A percentile compares a stretch with the other conserved stretches of the same genome.
Evolutionary conservation across 2,329 filamentous ascomycete species (phyloP).

Genomic region (Akanthomyces lecanii): DNA sequence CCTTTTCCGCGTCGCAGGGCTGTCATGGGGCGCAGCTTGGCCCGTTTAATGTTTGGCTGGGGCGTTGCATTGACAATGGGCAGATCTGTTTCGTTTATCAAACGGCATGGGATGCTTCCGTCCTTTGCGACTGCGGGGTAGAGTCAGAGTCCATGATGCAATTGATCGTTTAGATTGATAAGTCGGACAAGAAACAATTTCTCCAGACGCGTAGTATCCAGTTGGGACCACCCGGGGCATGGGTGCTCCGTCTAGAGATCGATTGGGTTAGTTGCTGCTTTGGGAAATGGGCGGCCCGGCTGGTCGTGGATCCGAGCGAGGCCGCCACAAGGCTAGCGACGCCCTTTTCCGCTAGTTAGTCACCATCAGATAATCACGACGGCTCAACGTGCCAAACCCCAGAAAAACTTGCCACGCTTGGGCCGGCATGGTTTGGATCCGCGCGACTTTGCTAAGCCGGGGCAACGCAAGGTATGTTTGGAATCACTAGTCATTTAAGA

Average conservation of each 20-base stretch:
- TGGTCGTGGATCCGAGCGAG: not conserved
- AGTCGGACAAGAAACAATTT: not conserved
- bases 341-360: no score
- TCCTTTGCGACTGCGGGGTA: not conserved
- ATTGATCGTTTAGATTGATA: not conserved
- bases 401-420: not conserved
- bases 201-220: not conserved
- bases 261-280: not conserved
- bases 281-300: not conserved
- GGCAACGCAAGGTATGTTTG: not conserved
- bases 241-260: not conserved
- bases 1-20: not conserved
- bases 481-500: not conserved
- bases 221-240: not conserved
- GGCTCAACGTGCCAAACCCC: not conserved
- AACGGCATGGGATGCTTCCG: not conserved
- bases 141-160: not conserved
- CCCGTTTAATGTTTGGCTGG: not conserved
- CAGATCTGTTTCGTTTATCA: not conserved
- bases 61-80: not conserved
- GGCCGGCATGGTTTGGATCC: slow-evolving; percentile 1
- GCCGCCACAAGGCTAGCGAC: not conserved
- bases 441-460: not conserved
- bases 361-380: not conserved
- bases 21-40: not conserved